These are phyloP conservation scores for Pelargonium citronellum DNA, from an alignment of 441 rosid genomes.

Conservation along the genomic window DNA sequence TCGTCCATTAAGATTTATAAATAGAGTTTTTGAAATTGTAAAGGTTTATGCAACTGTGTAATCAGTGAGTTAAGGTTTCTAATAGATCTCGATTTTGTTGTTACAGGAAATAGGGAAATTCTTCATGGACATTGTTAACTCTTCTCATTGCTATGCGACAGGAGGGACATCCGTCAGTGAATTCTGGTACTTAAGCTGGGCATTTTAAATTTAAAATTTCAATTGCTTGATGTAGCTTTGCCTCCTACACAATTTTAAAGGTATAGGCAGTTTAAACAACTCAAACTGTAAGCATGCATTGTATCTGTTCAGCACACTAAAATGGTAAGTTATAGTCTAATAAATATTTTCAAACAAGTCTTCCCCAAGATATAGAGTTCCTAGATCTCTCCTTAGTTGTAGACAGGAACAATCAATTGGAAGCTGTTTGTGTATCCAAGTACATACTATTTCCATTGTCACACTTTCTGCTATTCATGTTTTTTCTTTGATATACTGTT, in stretches of 20 bases:
- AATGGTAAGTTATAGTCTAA: too few species aligned
- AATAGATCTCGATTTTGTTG: conserved; percentile 11
- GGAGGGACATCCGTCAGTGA: conserved; percentile 78
- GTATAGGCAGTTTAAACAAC: too few species aligned
- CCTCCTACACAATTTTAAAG: too few species aligned
- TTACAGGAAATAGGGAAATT: conserved; percentile 57
- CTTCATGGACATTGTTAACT: conserved; percentile 83
- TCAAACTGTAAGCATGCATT: too few species aligned
- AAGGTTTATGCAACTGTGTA: not conserved
- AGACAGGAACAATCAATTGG: too few species aligned
- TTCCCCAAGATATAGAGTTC: not conserved
- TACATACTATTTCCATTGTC: not conserved
- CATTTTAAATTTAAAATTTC: not conserved
- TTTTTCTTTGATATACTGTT: not conserved
- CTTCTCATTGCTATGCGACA: conserved; percentile 83
- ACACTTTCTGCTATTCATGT: not conserved
- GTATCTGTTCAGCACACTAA: too few species aligned
- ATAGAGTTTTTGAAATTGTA: too few species aligned
- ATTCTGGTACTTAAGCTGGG: conserved; percentile 56
- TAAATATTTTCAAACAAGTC: conserved; percentile 11
- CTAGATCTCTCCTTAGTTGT: too few species aligned
- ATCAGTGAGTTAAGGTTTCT: conserved; percentile 10
- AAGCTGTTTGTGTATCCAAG: too few species aligned
- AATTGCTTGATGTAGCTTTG: too few species aligned
- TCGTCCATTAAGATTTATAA: too few species aligned